A percentile compares a stretch with the other conserved stretches of the same genome.
These are phyloP conservation scores for Aspergillus sp. DNA, from an alignment of 2,329 filamentous ascomycete genomes.

Conservation along the genomic window DNA sequence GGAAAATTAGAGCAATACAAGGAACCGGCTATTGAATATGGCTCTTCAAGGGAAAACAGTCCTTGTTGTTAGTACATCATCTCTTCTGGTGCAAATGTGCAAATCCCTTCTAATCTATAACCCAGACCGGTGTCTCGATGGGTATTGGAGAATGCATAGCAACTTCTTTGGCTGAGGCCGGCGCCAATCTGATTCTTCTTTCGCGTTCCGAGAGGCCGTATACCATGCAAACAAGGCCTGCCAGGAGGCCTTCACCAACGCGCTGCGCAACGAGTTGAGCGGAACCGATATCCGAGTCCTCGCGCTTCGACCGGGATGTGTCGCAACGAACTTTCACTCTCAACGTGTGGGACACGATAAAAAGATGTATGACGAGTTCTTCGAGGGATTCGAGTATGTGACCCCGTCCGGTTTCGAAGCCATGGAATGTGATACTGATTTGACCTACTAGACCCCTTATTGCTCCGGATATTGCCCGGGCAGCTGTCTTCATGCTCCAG, in stretches of 20 bases:
- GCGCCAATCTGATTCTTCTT: slow-evolving; percentile 36
- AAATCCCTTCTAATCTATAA: no score
- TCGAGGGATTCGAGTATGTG: slow-evolving; percentile 33
- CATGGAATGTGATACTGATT: slow-evolving; percentile 1
- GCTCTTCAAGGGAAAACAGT: no score
- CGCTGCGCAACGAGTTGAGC: slow-evolving; percentile 39
- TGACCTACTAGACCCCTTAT: slow-evolving; percentile 25
- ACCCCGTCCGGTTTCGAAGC: not conserved
- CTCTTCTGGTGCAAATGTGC: no score
- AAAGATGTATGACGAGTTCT: slow-evolving; percentile 34
- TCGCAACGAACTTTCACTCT: slow-evolving; percentile 41
- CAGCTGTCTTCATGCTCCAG: slow-evolving; percentile 36
- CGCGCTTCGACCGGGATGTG: slow-evolving; percentile 39
- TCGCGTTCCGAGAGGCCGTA: slow-evolving; percentile 37
- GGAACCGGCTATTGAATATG: no score
- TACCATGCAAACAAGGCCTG: slow-evolving; percentile 41
- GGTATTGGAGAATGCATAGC: slow-evolving; percentile 41
- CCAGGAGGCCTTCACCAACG: slow-evolving; percentile 43
- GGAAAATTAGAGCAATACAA: no score
- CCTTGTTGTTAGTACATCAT: no score
- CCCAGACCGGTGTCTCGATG: slow-evolving; percentile 36
- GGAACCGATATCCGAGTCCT: slow-evolving; percentile 41
- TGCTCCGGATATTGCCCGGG: slow-evolving; percentile 36
- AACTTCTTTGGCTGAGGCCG: slow-evolving; percentile 26
- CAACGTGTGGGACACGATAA: slow-evolving; percentile 38